These are phyloP conservation scores for Tilletia caries DNA, from an alignment of 1,284 basidiomycete species.

Conservation along the genomic window DNA sequence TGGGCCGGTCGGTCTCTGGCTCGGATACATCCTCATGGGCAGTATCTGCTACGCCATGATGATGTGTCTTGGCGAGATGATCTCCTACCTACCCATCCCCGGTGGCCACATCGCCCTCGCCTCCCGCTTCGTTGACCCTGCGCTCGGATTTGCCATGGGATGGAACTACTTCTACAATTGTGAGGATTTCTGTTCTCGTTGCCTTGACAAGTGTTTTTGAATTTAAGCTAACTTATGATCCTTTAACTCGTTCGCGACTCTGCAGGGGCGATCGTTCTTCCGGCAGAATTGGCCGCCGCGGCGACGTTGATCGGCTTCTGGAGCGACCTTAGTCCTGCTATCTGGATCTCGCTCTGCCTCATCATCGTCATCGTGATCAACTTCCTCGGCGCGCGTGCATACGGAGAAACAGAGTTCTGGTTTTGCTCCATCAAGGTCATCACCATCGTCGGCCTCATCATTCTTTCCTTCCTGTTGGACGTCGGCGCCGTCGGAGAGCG, in stretches of 20 bases:
- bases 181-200: background rate
- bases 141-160: conserved; percentile 64
- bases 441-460: conserved; percentile 47
- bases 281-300: conserved; percentile 73
- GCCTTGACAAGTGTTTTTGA: background rate
- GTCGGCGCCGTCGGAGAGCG: conserved; percentile 40
- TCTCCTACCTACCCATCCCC: conserved; percentile 60
- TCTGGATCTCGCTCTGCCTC: conserved; percentile 73
- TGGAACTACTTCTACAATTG: conserved; percentile 62
- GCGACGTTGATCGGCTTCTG: conserved; percentile 75
- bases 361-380: conserved; percentile 72
- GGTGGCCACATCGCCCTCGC: conserved; percentile 77
- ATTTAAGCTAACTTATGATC: background rate
- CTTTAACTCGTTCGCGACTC: conserved; percentile 3
- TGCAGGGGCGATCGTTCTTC: conserved; percentile 60
- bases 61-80: conserved; percentile 57
- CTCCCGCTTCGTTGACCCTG: conserved; percentile 73
- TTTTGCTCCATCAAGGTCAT: conserved; percentile 51
- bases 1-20: conserved; percentile 56
- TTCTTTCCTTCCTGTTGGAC: conserved; percentile 44
- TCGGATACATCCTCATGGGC: conserved; percentile 54
- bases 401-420: conserved; percentile 57
- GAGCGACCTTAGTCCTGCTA: conserved; percentile 64
- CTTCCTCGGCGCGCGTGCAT: conserved; percentile 61
- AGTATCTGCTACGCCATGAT: conserved; percentile 30